Conservation (phyloP, 495 filamentous ascomycete genomes). For the Corynascus novoguineensis region DNA sequence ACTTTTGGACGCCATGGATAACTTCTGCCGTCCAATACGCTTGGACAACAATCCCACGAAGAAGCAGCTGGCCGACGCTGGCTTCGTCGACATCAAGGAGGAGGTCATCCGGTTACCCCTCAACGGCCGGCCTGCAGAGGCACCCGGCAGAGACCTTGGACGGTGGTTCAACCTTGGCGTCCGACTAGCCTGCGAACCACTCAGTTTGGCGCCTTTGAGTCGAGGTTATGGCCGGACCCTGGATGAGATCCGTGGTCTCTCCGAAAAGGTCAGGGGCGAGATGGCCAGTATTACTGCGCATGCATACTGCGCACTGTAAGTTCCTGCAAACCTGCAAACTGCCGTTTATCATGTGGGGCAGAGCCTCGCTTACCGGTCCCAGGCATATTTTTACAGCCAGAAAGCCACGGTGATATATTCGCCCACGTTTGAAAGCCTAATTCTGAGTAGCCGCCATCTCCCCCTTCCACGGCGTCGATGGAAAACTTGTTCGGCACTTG, state of each 20-base stretch:
- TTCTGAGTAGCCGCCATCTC: too few relatives aligned
- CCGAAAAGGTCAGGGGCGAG: slow-evolving; percentile 59
- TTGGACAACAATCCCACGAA: slow-evolving; percentile 59
- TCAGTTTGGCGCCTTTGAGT: slow-evolving; percentile 69
- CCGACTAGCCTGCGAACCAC: slow-evolving; percentile 64
- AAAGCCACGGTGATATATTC: slow-evolving; percentile 18
- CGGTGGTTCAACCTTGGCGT: slow-evolving; percentile 81
- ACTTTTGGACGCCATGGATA: slow-evolving; percentile 62
- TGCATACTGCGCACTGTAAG: slow-evolving; percentile 64
- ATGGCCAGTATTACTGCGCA: slow-evolving; percentile 63
- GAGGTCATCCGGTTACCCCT: slow-evolving; percentile 65
- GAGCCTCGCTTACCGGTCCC: slow-evolving; percentile 9
- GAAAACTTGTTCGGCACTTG: too few relatives aligned
- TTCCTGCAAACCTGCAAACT: slow-evolving; percentile 20
- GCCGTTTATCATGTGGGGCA: background rate
- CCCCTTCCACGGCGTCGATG: too few relatives aligned
- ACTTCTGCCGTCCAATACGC: slow-evolving; percentile 58
- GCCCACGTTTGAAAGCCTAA: too few relatives aligned
- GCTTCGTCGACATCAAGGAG: slow-evolving; percentile 78
- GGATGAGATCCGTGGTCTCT: slow-evolving; percentile 56
- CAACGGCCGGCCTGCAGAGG: slow-evolving; percentile 70
- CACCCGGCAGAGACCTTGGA: slow-evolving; percentile 65
- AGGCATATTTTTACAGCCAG: slow-evolving; percentile 30
- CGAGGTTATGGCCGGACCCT: slow-evolving; percentile 57
- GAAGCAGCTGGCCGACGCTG: slow-evolving; percentile 58